phyloP scores from a whole-genome alignment of 2,329 filamentous ascomycete genomes.

The Huntiella decipiens region DNA sequence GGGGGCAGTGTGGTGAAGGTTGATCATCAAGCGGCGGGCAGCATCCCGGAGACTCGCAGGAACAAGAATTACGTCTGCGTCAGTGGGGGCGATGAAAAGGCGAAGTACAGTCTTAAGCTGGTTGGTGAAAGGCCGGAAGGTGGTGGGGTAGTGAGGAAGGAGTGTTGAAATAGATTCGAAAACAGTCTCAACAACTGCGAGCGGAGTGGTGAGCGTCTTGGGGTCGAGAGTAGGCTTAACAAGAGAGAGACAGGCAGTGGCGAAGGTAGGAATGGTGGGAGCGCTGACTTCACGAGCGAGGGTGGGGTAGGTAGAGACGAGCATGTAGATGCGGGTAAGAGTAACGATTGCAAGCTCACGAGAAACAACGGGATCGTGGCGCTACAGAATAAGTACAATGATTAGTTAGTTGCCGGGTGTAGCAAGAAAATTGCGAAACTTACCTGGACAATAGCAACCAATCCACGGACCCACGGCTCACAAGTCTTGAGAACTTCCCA shows the following conservation, averaged over 20 bases:
- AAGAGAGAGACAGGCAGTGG: conserved; percentile 53
- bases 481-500: conserved; percentile 61
- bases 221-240: conserved; percentile 27
- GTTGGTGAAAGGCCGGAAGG: conserved; percentile 55
- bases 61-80: conserved; percentile 28
- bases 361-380: conserved; percentile 53
- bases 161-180: conserved; percentile 54
- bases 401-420: neutral
- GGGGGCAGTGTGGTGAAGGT: conserved; percentile 61
- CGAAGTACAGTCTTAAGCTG: conserved; percentile 46
- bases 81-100: conserved; percentile 44
- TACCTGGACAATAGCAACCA: conserved; percentile 57
- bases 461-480: conserved; percentile 56
- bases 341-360: conserved; percentile 63
- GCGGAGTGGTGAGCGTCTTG: conserved; percentile 20
- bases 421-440: conserved; percentile 11
- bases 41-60: conserved; percentile 34
- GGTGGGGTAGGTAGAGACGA: conserved; percentile 67
- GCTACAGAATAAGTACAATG: conserved; percentile 26
- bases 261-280: conserved; percentile 56
- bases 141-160: conserved; percentile 63
- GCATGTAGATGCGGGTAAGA: conserved; percentile 64
- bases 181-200: conserved; percentile 42
- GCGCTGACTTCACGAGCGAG: conserved; percentile 76
- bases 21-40: conserved; percentile 46